These are phyloP conservation scores for Brassica incana DNA, from an alignment of 345 rosid genomes.

Conservation along the genomic window DNA sequence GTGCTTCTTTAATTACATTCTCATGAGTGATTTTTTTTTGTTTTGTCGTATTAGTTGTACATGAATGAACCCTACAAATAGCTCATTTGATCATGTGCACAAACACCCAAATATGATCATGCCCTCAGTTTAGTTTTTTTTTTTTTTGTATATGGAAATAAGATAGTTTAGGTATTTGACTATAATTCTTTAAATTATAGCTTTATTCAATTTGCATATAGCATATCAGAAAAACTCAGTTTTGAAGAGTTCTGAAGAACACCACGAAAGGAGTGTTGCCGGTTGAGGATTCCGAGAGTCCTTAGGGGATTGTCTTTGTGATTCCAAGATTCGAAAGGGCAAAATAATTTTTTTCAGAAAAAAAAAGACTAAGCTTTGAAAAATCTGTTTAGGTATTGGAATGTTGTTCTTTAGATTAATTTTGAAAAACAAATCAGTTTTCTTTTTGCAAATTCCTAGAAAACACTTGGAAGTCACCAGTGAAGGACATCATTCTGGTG, in stretches of 20 bases:
- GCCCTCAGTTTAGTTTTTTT: not conserved
- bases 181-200: not conserved
- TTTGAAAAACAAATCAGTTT: not conserved
- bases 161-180: not conserved
- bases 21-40: not conserved
- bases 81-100: not conserved
- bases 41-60: not conserved
- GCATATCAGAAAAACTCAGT: not conserved
- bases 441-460: not conserved
- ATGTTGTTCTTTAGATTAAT: not conserved
- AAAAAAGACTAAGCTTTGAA: not conserved
- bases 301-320: not conserved
- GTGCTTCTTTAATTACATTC: not conserved
- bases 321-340: not conserved
- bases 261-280: conserved; percentile 13
- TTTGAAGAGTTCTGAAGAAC: not conserved
- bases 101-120: not conserved
- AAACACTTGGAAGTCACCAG: not conserved
- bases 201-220: not conserved
- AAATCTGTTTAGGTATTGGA: not conserved
- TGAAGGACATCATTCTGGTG: not conserved
- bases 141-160: not conserved
- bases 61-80: conserved; percentile 10
- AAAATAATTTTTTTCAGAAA: not conserved
- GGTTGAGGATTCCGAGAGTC: conserved; percentile 18